Base-by-base conservation (phyloP, 2,329 filamentous ascomycete genomes). In the Coniochaeta ligniaria region DNA sequence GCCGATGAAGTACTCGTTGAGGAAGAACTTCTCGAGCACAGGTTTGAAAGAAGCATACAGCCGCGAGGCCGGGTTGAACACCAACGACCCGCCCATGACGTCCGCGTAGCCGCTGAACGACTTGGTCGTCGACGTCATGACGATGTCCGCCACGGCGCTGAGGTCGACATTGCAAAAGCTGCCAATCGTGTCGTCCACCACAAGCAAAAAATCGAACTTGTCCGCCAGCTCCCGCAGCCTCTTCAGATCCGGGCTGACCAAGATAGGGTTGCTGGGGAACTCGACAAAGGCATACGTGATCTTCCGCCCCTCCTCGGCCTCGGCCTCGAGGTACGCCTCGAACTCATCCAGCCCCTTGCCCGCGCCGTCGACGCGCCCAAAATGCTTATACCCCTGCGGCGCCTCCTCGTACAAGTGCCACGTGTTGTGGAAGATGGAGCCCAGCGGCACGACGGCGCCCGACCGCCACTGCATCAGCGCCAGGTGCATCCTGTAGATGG, bases 71-170 rank as follows among this genome's bases (percentile, higher is more conserved):
- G 80, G 80, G 66, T 82, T 82, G 45, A 85, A 72, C 45, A 79
- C 74, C 20, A 76, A 65, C 58, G 76, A 78, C n/a, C 79, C 83
- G 36, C 73, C 82, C 73, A 85, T 79, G 56, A 81, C 78, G 65
- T 87, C 77, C 24, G 81, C 76, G 62, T 78, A 78, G 17, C 84
- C 84, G 62, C 73, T 83, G 66, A 87, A 86, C 1, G 77, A 76
- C 69, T 86, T 86, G n/a, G 82, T 85, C 17, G 85, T 72, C 26
- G 77, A 81, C 0, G 79, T 79, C 17, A 82, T 64, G 33, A 86
- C 62, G 0, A 83, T 68, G 63, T 86, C 82, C 1, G 78, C 76
- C 0, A 75, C 71, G 6, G 70, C 64, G 3, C 83, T 68, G 36
- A 86, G 68, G 66, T 86, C 80, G 61, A 83, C 67, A 66, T 81